A percentile compares a stretch with the other conserved stretches of the same genome.
phyloP scores from a whole-genome alignment of 306 rosid genomes.

The Sechiopsis laciniata region DNA sequence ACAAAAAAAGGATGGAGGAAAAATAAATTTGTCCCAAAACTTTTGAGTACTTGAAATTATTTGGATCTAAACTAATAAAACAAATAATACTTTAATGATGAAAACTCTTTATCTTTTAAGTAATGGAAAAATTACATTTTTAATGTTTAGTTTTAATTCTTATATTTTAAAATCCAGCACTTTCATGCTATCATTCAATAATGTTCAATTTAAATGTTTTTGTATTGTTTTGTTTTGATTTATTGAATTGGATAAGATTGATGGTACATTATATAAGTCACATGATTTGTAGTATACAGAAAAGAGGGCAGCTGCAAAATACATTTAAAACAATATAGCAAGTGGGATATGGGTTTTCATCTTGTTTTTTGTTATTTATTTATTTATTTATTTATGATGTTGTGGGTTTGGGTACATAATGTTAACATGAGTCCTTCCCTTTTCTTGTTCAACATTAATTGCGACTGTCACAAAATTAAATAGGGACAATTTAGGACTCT shows the following conservation, averaged over 20 bases:
- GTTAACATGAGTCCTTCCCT: background rate
- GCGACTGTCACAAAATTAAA: background rate
- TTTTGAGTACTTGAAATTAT: too few relatives aligned
- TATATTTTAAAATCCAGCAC: too few relatives aligned
- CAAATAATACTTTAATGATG: too few relatives aligned
- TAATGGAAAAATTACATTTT: too few relatives aligned
- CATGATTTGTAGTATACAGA: background rate
- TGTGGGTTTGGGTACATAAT: conserved; percentile 9
- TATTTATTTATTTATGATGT: background rate
- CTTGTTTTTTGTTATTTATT: background rate
- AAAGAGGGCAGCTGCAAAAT: conserved; percentile 1
- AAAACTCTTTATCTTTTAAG: too few relatives aligned
- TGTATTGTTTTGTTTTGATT: too few relatives aligned
- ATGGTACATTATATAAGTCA: conserved; percentile 7
- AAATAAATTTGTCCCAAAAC: too few relatives aligned
- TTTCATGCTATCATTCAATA: too few relatives aligned
- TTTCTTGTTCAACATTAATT: conserved; percentile 3
- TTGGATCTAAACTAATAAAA: too few relatives aligned
- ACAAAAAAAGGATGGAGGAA: too few relatives aligned
- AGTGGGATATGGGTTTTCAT: conserved; percentile 2
- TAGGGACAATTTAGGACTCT: background rate
- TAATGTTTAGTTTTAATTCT: too few relatives aligned
- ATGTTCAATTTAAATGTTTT: too few relatives aligned
- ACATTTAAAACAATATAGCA: conserved; percentile 7
- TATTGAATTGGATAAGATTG: background rate